Conservation (phyloP, 495 filamentous ascomycete genomes). For the Friedmanniomyces endolithicus region DNA sequence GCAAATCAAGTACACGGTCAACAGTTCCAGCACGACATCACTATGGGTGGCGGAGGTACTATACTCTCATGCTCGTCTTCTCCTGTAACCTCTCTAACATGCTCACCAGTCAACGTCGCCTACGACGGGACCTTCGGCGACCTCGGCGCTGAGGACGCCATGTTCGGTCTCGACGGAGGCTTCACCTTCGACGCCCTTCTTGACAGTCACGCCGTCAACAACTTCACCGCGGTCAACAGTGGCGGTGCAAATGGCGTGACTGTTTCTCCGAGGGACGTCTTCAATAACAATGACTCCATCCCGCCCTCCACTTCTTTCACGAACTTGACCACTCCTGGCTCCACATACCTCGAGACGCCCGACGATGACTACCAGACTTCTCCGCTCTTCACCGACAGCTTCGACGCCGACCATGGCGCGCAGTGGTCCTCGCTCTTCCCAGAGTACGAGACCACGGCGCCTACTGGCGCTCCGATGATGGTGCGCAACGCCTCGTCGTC, state of each 20-base stretch:
- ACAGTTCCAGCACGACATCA: conserved; percentile 8
- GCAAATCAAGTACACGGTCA: conserved; percentile 7
- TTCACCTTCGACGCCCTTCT: conserved; percentile 11
- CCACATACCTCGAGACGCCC: conserved; percentile 61
- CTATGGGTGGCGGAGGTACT: conserved; percentile 25
- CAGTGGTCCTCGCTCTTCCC: conserved; percentile 24
- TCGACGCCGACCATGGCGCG: conserved; percentile 21
- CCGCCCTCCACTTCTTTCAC: conserved; percentile 77
- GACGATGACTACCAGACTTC: conserved; percentile 64
- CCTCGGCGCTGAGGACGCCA: conserved; percentile 13
- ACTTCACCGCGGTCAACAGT: conserved; percentile 30
- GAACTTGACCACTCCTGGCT: conserved; percentile 69
- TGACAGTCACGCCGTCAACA: background rate
- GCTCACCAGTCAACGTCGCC: conserved; percentile 21
- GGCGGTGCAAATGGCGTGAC: conserved; percentile 38
- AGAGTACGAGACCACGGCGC: conserved; percentile 32
- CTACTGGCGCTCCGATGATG: conserved; percentile 30
- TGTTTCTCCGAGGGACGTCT: conserved; percentile 75
- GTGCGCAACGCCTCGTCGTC: conserved; percentile 24
- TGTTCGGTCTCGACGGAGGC: conserved; percentile 3
- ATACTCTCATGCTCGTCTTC: background rate
- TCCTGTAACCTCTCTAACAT: conserved; percentile 8
- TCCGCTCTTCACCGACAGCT: conserved; percentile 57
- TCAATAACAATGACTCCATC: conserved; percentile 67
- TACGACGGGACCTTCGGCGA: conserved; percentile 21